A percentile compares a stretch with the other conserved stretches of the same genome.
phyloP scores from a whole-genome alignment of 2,329 filamentous ascomycete genomes.

The Neurospora crassa region DNA sequence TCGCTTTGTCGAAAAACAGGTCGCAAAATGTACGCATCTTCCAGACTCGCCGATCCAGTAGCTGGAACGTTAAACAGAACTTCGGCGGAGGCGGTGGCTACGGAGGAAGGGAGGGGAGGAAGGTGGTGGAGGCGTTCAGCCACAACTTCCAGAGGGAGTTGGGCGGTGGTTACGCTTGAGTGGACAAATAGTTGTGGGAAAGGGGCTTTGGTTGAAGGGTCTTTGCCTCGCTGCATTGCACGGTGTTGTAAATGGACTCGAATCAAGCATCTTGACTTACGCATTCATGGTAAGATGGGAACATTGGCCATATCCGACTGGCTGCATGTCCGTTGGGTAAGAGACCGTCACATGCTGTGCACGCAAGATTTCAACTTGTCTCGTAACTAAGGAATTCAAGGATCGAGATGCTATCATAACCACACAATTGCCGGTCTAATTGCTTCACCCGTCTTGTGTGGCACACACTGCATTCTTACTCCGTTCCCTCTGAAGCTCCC shows the following conservation, averaged over 20 bases:
- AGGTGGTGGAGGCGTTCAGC: background rate
- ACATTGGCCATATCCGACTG: background rate
- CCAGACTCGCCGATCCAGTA: background rate
- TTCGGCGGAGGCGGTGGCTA: background rate
- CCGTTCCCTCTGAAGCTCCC: background rate
- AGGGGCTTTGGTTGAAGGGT: background rate
- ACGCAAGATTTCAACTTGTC: background rate
- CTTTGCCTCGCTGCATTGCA: background rate
- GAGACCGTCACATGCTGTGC: background rate
- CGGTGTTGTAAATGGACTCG: background rate
- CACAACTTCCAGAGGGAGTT: background rate
- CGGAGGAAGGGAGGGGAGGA: background rate
- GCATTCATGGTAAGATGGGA: background rate
- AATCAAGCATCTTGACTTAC: background rate
- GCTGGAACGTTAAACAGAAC: background rate
- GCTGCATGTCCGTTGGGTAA: background rate
- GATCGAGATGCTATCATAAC: background rate
- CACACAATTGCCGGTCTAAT: background rate
- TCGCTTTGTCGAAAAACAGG: background rate
- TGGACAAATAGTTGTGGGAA: background rate
- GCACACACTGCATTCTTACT: background rate
- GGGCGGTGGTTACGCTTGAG: background rate
- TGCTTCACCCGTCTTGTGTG: background rate
- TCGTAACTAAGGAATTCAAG: background rate
- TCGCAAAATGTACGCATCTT: background rate